These are phyloP conservation scores for Helicocarpus griseus DNA, from an alignment of 2,329 filamentous ascomycete species.

Conservation along the genomic window DNA sequence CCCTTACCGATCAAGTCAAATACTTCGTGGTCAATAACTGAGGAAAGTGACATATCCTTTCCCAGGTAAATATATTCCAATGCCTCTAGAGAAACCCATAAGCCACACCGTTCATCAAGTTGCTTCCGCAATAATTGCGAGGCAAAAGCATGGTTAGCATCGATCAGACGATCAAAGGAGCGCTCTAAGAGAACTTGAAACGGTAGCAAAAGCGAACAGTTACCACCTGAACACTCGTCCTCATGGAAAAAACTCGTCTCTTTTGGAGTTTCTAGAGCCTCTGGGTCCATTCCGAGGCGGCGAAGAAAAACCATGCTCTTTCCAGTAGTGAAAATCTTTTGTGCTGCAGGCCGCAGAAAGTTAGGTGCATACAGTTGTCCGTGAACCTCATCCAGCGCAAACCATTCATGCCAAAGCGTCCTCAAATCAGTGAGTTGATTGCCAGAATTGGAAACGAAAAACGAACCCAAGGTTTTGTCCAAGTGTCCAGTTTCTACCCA, in stretches of 20 bases:
- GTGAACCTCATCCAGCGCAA: constrained; percentile 49
- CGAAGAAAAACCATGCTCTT: constrained; percentile 83
- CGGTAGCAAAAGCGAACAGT: constrained; percentile 22
- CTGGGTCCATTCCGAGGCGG: constrained; percentile 46
- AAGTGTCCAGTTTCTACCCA: constrained; percentile 82
- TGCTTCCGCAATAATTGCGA: constrained; percentile 55
- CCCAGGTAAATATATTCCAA: constrained; percentile 68
- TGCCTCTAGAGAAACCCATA: constrained; percentile 55
- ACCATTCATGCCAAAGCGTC: constrained; percentile 69
- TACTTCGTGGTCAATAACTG: constrained; percentile 56
- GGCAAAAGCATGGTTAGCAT: constrained; percentile 61
- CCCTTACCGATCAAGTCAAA: constrained; percentile 64
- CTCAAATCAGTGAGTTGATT: constrained; percentile 46
- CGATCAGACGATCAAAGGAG: constrained; percentile 67
- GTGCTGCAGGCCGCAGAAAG: constrained; percentile 61
- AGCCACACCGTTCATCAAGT: constrained; percentile 59
- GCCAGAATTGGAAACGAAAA: constrained; percentile 60
- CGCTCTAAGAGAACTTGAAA: constrained; percentile 60
- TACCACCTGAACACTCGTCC: constrained; percentile 30
- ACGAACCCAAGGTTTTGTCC: constrained; percentile 54
- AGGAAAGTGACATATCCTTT: constrained; percentile 59
- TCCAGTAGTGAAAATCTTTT: constrained; percentile 73
- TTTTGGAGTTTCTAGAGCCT: constrained; percentile 25
- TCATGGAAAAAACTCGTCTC: constrained; percentile 23
- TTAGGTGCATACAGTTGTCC: constrained; percentile 58